Conservation (phyloP, 495 filamentous ascomycete genomes). For the Hypoxylon trugodes region DNA sequence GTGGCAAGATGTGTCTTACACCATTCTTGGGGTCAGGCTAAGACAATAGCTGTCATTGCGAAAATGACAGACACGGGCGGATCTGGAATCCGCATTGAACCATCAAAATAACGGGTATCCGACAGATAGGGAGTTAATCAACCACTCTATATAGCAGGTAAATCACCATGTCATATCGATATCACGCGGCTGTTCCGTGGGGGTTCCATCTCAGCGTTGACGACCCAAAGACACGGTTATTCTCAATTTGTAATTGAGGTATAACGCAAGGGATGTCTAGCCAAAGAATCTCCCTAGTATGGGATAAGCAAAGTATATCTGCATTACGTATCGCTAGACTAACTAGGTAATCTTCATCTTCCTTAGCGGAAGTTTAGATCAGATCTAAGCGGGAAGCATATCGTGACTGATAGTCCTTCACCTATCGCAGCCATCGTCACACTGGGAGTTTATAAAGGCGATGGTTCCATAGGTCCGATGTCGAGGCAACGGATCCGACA, state of each 20-base stretch:
- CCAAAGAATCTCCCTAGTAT: background rate
- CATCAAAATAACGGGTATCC: slow-evolving; percentile 8
- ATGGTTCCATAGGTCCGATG: background rate
- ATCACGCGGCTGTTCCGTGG: background rate
- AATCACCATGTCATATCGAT: background rate
- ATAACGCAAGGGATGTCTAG: slow-evolving; percentile 22
- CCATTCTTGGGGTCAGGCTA: slow-evolving; percentile 2
- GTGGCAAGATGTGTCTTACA: slow-evolving; percentile 29
- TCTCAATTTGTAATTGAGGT: background rate
- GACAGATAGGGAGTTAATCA: slow-evolving; percentile 21
- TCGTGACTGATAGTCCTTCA: background rate
- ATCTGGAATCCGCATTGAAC: slow-evolving; percentile 5
- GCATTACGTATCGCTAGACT: background rate
- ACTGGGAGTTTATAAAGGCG: background rate
- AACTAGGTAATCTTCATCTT: background rate
- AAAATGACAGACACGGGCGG: slow-evolving; percentile 1
- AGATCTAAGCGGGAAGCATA: background rate
- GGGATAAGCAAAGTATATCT: slow-evolving; percentile 22
- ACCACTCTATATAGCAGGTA: slow-evolving; percentile 34
- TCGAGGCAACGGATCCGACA: background rate
- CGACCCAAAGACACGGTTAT: background rate
- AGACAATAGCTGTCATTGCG: slow-evolving; percentile 5
- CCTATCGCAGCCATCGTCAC: background rate
- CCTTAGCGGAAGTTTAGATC: background rate
- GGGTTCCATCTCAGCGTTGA: background rate